Percentiles rank a stretch among this genome's conserved stretches.
These are phyloP conservation scores for Pseudogymnoascus sp. DNA, from an alignment of 2,329 filamentous ascomycete genomes.

Conservation along the genomic window DNA sequence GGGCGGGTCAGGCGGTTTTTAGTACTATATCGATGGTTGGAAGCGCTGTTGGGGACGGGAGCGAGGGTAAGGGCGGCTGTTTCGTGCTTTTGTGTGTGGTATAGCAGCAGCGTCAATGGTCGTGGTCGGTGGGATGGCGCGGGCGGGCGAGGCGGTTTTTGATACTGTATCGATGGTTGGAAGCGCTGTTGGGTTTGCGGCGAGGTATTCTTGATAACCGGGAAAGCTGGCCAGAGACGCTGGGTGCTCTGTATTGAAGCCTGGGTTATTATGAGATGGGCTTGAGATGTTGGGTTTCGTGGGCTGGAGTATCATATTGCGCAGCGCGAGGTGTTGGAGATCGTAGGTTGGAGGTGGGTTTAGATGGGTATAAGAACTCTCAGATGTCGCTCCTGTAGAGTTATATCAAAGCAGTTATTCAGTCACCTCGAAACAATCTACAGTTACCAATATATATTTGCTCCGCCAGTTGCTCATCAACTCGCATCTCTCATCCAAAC, in stretches of 20 bases:
- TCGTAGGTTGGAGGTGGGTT: background rate
- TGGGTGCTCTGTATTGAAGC: background rate
- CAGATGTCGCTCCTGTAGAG: background rate
- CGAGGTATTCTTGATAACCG: background rate
- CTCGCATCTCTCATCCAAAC: background rate
- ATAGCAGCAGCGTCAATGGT: background rate
- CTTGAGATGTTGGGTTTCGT: background rate
- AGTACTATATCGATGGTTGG: background rate
- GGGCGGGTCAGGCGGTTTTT: background rate
- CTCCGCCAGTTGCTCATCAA: background rate
- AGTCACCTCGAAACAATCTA: background rate
- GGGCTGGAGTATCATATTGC: background rate
- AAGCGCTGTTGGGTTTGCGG: background rate
- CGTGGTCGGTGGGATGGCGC: background rate
- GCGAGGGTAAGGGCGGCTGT: background rate
- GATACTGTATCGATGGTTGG: background rate
- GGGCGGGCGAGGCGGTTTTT: background rate
- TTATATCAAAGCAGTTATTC: background rate
- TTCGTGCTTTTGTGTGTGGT: background rate
- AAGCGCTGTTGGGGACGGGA: background rate
- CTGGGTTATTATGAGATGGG: background rate
- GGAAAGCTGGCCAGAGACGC: background rate
- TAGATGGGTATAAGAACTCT: background rate
- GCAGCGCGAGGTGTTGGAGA: background rate
- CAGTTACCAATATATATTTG: background rate